Evolutionary conservation across 148 eudicot genomes (phyloP).

Genomic region (Salicornia ramosissima): DNA sequence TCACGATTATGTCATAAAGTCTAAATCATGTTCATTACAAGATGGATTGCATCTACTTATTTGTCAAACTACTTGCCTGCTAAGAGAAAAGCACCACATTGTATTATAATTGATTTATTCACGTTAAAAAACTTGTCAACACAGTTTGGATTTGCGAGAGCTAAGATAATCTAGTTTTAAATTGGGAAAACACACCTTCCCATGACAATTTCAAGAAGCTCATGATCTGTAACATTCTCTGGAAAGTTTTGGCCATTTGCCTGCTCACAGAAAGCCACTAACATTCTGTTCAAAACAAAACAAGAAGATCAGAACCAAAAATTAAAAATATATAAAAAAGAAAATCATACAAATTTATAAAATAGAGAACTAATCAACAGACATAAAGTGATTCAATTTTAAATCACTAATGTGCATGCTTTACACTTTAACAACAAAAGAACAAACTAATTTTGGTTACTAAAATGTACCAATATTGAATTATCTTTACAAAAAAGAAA

Average conservation of each 20-base stretch:
- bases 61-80: neutral
- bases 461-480: neutral
- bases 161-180: constrained; percentile 9
- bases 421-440: neutral
- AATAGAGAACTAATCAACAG: constrained; percentile 4
- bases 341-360: neutral
- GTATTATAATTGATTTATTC: neutral
- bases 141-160: neutral
- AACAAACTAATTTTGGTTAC: neutral
- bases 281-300: constrained; percentile 64
- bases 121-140: neutral
- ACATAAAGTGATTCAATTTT: neutral
- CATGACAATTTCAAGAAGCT: constrained; percentile 94
- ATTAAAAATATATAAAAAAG: no score
- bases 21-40: neutral
- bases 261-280: constrained; percentile 84
- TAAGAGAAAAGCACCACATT: neutral
- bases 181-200: constrained; percentile 41
- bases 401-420: neutral
- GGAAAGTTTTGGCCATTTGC: constrained; percentile 64
- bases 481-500: neutral
- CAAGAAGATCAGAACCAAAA: constrained; percentile 12
- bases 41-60: neutral
- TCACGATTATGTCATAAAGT: neutral
- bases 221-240: constrained; percentile 73